Evolutionary conservation across 2,329 filamentous ascomycete genomes (phyloP).

Genomic region (Botryosphaeria dothidea): DNA sequence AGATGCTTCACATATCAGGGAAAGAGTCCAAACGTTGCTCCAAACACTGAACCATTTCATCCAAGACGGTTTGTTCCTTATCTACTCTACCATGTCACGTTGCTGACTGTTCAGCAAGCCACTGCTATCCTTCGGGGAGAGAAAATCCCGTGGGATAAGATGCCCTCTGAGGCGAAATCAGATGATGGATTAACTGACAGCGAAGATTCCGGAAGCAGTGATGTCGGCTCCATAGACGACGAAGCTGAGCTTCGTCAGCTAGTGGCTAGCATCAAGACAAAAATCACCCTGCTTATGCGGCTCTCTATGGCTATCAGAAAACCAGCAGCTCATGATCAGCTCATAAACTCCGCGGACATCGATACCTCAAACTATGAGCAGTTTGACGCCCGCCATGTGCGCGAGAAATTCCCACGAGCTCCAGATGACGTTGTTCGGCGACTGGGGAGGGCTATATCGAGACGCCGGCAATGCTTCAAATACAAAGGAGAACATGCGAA

Average conservation of each 20-base stretch:
- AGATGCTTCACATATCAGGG: slow-evolving; percentile 31
- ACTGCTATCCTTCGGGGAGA: slow-evolving; percentile 24
- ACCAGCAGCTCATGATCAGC: slow-evolving; percentile 32
- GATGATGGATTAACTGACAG: slow-evolving; percentile 15
- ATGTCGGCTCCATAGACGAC: neutral
- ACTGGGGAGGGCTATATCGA: slow-evolving; percentile 35
- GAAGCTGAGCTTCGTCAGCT: slow-evolving; percentile 31
- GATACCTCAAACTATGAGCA: slow-evolving; percentile 30
- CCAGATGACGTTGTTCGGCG: slow-evolving; percentile 25
- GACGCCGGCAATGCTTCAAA: slow-evolving; percentile 33
- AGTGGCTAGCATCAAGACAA: slow-evolving; percentile 23
- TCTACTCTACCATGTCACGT: neutral
- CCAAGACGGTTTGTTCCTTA: neutral
- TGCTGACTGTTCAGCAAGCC: neutral
- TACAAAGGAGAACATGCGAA: slow-evolving; percentile 35
- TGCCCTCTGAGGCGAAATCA: slow-evolving; percentile 20
- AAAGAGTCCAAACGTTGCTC: slow-evolving; percentile 18
- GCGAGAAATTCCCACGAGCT: slow-evolving; percentile 27
- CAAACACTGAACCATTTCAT: neutral
- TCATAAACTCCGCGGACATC: slow-evolving; percentile 26
- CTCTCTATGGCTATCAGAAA: slow-evolving; percentile 35
- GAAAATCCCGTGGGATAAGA: slow-evolving; percentile 26
- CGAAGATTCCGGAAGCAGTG: neutral
- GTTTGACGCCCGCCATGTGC: slow-evolving; percentile 30
- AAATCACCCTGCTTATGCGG: slow-evolving; percentile 33